phyloP scores from a whole-genome alignment of 495 filamentous ascomycete species.

The Parmelia sp. region DNA sequence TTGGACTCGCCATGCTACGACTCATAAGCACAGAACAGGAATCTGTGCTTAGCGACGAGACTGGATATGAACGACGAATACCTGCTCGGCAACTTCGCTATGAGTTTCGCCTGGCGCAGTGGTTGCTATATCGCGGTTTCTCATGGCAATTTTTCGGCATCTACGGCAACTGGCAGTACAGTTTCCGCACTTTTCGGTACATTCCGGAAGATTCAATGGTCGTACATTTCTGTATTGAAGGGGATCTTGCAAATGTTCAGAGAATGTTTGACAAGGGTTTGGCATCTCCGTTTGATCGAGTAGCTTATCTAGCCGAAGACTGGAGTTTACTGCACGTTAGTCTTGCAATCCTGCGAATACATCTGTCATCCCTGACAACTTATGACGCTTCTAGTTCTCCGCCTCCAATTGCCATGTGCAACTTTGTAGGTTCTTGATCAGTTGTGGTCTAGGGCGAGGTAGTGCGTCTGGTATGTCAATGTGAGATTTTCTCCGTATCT shows the following conservation, averaged over 20 bases:
- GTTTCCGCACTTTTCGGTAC: not conserved
- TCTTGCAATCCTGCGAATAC: not conserved
- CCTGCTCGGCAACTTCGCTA: not conserved
- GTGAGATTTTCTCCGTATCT: not conserved
- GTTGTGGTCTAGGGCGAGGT: not conserved
- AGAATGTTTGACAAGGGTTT: constrained; percentile 21
- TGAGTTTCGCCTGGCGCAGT: not conserved
- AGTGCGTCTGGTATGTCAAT: not conserved
- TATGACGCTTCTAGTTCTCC: not conserved
- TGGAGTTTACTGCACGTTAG: constrained; percentile 1
- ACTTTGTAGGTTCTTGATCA: not conserved
- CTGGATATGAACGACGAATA: not conserved
- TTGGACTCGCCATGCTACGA: not conserved
- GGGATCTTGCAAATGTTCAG: constrained; percentile 22
- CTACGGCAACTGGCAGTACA: not conserved
- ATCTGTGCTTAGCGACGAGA: not conserved
- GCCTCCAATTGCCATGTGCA: not conserved
- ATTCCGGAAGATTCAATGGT: constrained; percentile 11
- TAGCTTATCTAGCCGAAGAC: not conserved
- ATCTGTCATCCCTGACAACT: not conserved
- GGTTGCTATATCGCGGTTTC: not conserved
- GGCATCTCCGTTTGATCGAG: constrained; percentile 22
- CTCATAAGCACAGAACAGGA: not conserved
- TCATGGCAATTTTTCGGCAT: not conserved
- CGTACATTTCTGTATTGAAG: constrained; percentile 24